These are phyloP conservation scores for Protomyces arabidopsidicola DNA, from an alignment of 1,139 yeast species.

Conservation along the genomic window DNA sequence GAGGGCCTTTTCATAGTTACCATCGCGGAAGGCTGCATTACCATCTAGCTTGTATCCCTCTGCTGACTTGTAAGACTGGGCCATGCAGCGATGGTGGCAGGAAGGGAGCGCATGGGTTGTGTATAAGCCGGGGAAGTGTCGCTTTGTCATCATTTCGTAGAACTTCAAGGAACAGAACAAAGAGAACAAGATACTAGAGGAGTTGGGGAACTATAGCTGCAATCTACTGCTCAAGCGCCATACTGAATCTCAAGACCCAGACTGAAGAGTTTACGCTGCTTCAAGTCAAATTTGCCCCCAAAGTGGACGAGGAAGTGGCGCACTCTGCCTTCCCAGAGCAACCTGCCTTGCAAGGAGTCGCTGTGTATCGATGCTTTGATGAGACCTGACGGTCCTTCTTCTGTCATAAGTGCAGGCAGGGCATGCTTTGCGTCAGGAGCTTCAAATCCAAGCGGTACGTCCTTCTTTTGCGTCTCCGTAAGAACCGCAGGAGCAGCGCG, in stretches of 20 bases:
- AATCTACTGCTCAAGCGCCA: constrained; percentile 28
- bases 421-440: constrained; percentile 1
- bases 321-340: constrained; percentile 85
- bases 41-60: constrained; percentile 23
- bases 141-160: neutral
- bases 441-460: constrained; percentile 8
- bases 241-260: constrained; percentile 33
- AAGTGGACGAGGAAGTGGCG: constrained; percentile 75
- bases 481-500: neutral
- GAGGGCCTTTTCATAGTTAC: constrained; percentile 23
- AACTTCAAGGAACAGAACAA: neutral
- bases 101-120: neutral
- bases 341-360: constrained; percentile 51
- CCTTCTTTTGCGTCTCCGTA: neutral
- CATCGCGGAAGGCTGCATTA: constrained; percentile 19
- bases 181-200: too few relatives aligned
- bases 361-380: constrained; percentile 70
- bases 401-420: constrained; percentile 40
- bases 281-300: constrained; percentile 45
- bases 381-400: constrained; percentile 46
- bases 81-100: neutral
- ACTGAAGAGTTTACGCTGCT: constrained; percentile 5
- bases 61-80: constrained; percentile 14
- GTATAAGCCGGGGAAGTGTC: neutral
- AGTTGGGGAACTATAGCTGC: too few relatives aligned